Evolutionary conservation across 192 early-diverging fungal species (phyloP).

Genomic region (Thoreauomyces humboldtii): DNA sequence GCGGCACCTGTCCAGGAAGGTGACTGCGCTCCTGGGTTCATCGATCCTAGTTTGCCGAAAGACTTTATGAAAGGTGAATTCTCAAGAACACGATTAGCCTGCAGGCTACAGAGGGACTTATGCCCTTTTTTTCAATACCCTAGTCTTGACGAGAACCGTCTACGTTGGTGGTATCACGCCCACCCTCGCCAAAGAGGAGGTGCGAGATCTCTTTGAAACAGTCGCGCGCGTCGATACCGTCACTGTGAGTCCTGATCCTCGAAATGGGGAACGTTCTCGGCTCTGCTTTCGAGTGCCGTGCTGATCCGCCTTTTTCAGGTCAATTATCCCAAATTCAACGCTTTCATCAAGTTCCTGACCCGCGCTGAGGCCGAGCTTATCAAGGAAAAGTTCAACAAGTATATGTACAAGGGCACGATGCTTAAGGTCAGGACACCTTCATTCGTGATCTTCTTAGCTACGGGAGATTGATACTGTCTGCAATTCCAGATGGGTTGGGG

Average conservation of each 20-base stretch:
- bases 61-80: constrained; percentile 44
- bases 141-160: constrained; percentile 51
- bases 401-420: constrained; percentile 25
- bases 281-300: too few species aligned
- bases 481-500: constrained; percentile 47
- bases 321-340: constrained; percentile 50
- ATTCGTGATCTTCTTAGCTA: too few species aligned
- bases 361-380: constrained; percentile 47
- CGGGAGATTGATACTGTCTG: not conserved
- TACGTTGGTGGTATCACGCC: constrained; percentile 46
- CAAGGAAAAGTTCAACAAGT: constrained; percentile 31
- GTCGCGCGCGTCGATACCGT: constrained; percentile 48
- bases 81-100: too few species aligned
- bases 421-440: constrained; percentile 37
- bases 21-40: constrained; percentile 25
- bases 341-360: constrained; percentile 52
- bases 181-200: constrained; percentile 36
- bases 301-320: constrained; percentile 27
- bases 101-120: not conserved
- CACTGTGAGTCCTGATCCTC: constrained; percentile 36
- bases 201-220: constrained; percentile 40
- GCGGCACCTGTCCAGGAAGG: constrained; percentile 9
- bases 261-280: too few species aligned
- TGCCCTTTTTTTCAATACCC: not conserved
- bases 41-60: constrained; percentile 27